A percentile compares a stretch with the other conserved stretches of the same genome.
phyloP scores from a whole-genome alignment of 306 rosid species.

The Mucuna pruriens region DNA sequence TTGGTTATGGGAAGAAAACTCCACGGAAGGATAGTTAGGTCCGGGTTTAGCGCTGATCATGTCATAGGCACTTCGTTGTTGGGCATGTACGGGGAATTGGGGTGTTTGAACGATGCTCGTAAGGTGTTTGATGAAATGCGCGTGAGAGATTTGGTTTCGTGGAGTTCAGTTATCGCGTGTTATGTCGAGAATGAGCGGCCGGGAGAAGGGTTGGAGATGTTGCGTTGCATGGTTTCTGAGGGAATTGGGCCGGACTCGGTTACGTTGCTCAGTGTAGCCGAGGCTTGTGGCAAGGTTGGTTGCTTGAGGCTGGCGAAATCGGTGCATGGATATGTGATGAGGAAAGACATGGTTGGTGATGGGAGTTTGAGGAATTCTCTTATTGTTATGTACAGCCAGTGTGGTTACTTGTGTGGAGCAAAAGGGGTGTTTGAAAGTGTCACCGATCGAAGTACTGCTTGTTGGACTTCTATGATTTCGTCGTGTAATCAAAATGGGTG shows the following conservation, averaged over 20 bases:
- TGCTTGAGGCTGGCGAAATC: conserved; percentile 58
- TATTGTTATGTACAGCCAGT: conserved; percentile 74
- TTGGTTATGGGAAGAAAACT: conserved; percentile 56
- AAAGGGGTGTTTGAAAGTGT: conserved; percentile 50
- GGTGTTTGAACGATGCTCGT: conserved; percentile 55
- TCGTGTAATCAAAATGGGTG: conserved; percentile 60
- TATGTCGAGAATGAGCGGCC: conserved; percentile 66
- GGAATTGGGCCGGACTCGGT: conserved; percentile 71
- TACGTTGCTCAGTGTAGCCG: conserved; percentile 62
- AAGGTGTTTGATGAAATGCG: conserved; percentile 77
- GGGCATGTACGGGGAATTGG: conserved; percentile 67
- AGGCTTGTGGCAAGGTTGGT: conserved; percentile 78
- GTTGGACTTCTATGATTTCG: conserved; percentile 86
- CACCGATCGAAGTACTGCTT: conserved; percentile 46
- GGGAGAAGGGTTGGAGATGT: conserved; percentile 65
- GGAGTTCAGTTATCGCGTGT: conserved; percentile 75
- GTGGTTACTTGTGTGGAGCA: conserved; percentile 58
- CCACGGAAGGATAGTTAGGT: conserved; percentile 74
- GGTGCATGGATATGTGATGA: conserved; percentile 70
- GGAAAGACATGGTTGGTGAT: conserved; percentile 54
- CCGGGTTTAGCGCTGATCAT: conserved; percentile 60
- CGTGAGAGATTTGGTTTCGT: conserved; percentile 68
- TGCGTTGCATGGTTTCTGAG: conserved; percentile 59
- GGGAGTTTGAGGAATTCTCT: conserved; percentile 58
- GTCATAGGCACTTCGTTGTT: conserved; percentile 76